phyloP scores from a whole-genome alignment of 768 basidiomycete species.

The Pisolithus sp. region DNA sequence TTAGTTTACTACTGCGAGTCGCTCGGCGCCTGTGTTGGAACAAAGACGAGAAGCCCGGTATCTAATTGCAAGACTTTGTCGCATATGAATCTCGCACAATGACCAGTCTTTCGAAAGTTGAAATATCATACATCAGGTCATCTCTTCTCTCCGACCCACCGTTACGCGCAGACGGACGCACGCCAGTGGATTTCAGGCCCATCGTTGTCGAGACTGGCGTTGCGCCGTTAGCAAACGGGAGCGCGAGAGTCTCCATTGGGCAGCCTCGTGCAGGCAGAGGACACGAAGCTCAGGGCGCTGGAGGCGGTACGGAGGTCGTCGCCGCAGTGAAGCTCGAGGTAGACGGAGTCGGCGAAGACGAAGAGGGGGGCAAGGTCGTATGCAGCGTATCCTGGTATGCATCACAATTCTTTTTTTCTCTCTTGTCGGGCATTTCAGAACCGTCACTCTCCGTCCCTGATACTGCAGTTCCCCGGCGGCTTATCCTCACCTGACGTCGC shows the following conservation, averaged over 20 bases:
- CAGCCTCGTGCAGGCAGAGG: constrained; percentile 49
- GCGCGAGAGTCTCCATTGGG: constrained; percentile 72
- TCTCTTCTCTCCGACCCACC: constrained; percentile 55
- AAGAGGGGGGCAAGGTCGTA: constrained; percentile 54
- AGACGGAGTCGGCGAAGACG: constrained; percentile 40
- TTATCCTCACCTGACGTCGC: constrained; percentile 60
- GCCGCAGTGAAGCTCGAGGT: constrained; percentile 80
- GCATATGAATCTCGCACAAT: constrained; percentile 2
- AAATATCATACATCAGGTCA: constrained; percentile 67
- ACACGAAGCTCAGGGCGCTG: constrained; percentile 72
- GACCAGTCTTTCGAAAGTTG: constrained; percentile 59
- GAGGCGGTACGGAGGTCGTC: constrained; percentile 72
- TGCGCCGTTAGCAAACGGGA: constrained; percentile 79
- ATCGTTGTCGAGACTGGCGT: constrained; percentile 73
- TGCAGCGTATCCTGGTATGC: constrained; percentile 76
- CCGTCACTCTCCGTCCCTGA: constrained; percentile 26
- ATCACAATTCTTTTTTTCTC: constrained; percentile 1
- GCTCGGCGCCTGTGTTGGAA: no score
- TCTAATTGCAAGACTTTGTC: no score
- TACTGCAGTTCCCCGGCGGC: constrained; percentile 67
- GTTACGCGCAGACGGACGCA: constrained; percentile 72
- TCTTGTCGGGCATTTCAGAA: neutral
- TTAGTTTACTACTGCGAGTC: no score
- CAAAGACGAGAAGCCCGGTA: no score
- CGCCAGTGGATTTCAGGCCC: constrained; percentile 56